Conservation (phyloP, 148 eudicot genomes). For the Spergularia bocconei region DNA sequence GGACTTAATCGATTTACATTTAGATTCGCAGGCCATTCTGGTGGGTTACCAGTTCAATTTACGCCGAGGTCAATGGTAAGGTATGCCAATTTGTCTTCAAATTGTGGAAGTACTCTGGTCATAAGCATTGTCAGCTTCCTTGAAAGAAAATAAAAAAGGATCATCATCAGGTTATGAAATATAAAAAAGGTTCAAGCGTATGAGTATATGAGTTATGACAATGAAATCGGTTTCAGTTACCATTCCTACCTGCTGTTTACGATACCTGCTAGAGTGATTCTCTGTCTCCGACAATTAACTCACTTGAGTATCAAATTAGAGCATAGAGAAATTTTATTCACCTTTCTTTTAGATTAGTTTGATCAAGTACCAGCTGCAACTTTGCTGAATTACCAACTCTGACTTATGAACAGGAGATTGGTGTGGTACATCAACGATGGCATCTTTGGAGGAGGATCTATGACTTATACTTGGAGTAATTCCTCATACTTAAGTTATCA, state of each 20-base stretch:
- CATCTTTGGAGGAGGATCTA: slow-evolving; percentile 98
- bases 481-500: background rate
- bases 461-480: slow-evolving; percentile 94
- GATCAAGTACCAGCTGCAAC: background rate
- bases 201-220: background rate
- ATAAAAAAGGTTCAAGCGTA: slow-evolving; percentile 3
- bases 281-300: background rate
- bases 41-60: slow-evolving; percentile 97
- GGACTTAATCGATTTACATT: slow-evolving; percentile 25
- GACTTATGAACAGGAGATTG: slow-evolving; percentile 60
- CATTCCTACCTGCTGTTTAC: background rate
- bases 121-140: background rate
- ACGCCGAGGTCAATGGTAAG: slow-evolving; percentile 91
- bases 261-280: background rate
- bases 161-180: background rate
- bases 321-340: background rate
- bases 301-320: background rate
- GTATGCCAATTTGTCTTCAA: slow-evolving; percentile 40
- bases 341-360: background rate
- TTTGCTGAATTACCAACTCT: background rate
- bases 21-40: slow-evolving; percentile 98
- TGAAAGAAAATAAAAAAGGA: no score
- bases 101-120: background rate
- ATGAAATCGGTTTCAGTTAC: background rate
- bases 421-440: slow-evolving; percentile 98